Evolutionary conservation across 352 stramenopile genomes (phyloP), one percentile per base, ranked within the genome.

Genomic region (Globisporangium yorkense): DNA sequence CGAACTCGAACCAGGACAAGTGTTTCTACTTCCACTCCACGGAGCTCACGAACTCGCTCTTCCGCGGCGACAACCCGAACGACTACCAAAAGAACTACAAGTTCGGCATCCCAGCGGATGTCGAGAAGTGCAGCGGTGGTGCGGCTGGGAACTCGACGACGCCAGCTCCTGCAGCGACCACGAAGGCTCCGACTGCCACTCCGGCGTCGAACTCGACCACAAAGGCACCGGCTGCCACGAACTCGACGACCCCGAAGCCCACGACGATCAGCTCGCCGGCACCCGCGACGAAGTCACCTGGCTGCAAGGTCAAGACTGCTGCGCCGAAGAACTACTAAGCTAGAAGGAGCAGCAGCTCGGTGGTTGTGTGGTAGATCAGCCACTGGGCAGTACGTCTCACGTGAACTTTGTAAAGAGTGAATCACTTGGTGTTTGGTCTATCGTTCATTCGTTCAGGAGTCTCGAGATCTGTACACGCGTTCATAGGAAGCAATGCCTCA

Each of bases 11-110:
- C 10, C 57, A 44, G 29, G 55, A 74, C 48, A 44, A 80, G 67
- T 87, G 76, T 39, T 87, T 77, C 51, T 87, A 87, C 72, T 87
- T 79, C 58, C 58, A 80, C 59, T 68, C 67, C 0, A 80, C 76
- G 44, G 75, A 74, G 31, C 57, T 86, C 6, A 61, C 63, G 27
- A 66, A 66, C 15, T 59, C 64, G 33, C 59, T 68, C 24, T 68
- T 74, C 63, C 74, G 78, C 35, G 71, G 71, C 7, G 61, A 67
- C n/a, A 51, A 80, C 5, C 18, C 43, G 43, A 27, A 16, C 3
- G 50, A 62, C 0, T 75, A 71, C 56, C 52, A 73, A 51, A 51
- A 71, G 31, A 57, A 71, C 54, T 87, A 87, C 56, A 57, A 74
- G 41, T 87, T 75, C 55, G 76, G 76, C 13, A 56, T 80, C 16